phyloP scores from a whole-genome alignment of 1,284 basidiomycete species.

The Earliella scabrosa region DNA sequence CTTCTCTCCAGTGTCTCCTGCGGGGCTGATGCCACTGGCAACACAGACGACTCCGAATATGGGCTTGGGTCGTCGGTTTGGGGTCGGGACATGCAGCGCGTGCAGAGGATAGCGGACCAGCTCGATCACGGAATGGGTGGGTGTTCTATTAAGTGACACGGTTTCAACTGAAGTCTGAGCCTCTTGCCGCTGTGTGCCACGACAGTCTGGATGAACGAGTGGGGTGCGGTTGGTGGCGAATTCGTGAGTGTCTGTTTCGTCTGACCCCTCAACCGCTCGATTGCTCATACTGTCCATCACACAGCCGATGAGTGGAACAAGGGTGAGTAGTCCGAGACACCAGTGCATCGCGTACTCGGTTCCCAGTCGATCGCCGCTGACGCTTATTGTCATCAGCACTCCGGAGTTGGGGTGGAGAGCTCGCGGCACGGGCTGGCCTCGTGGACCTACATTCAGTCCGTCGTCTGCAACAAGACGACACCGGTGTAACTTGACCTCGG shows the following conservation, averaged over 20 bases:
- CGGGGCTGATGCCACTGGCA: background rate
- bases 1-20: background rate
- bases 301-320: constrained; percentile 12
- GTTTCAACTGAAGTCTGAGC: no score
- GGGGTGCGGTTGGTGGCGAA: constrained; percentile 6
- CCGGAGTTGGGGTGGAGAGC: constrained; percentile 13
- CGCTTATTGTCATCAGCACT: constrained; percentile 1
- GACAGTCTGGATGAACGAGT: constrained; percentile 15
- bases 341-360: no score
- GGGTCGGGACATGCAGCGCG: constrained; percentile 8
- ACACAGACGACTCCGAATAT: constrained; percentile 9
- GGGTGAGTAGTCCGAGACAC: constrained; percentile 5
- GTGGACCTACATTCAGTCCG: constrained; percentile 11
- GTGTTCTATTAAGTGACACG: background rate
- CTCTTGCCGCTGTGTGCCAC: no score
- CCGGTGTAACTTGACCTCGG: no score
- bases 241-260: constrained; percentile 3
- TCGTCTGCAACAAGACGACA: background rate
- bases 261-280: background rate
- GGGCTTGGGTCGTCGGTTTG: constrained; percentile 11
- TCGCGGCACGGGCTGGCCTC: constrained; percentile 14
- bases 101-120: constrained; percentile 5
- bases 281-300: background rate
- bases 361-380: background rate
- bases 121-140: constrained; percentile 11